Conservation (phyloP, 495 filamentous ascomycete genomes). For the Daldinia vernicosa region DNA sequence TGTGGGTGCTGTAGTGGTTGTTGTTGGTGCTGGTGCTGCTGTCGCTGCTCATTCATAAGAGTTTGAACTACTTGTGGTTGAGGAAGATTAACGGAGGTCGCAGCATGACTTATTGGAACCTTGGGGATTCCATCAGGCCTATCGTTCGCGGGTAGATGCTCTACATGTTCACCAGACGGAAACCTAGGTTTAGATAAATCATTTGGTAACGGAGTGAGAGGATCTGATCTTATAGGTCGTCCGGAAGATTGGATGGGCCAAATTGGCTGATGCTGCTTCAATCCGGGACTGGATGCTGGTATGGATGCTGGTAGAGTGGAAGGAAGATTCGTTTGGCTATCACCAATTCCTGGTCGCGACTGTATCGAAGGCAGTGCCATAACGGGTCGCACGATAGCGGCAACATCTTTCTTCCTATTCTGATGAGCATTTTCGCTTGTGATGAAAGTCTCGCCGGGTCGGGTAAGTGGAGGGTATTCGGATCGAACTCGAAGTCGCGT, state of each 20-base stretch:
- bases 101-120: not conserved
- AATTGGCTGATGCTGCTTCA: conserved; percentile 15
- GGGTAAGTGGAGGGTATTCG: conserved; percentile 32
- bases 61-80: conserved; percentile 7
- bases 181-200: conserved; percentile 13
- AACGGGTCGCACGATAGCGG: conserved; percentile 10
- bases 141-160: conserved; percentile 1
- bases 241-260: conserved; percentile 13
- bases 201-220: not conserved
- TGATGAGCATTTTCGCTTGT: conserved; percentile 26
- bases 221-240: conserved; percentile 7
- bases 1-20: conserved; percentile 11
- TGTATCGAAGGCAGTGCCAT: not conserved
- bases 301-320: conserved; percentile 3
- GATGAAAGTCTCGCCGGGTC: conserved; percentile 15
- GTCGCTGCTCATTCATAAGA: conserved; percentile 4
- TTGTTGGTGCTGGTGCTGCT: conserved; percentile 12
- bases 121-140: conserved; percentile 8
- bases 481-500: conserved; percentile 57
- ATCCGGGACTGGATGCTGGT: not conserved
- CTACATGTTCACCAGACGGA: not conserved
- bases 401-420: conserved; percentile 28
- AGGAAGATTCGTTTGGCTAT: conserved; percentile 12
- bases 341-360: conserved; percentile 25
- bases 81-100: not conserved